A percentile compares a stretch with the other conserved stretches of the same genome.
Evolutionary conservation across 768 basidiomycete genomes (phyloP).

Genomic region (Macrolepiota fuliginosa): DNA sequence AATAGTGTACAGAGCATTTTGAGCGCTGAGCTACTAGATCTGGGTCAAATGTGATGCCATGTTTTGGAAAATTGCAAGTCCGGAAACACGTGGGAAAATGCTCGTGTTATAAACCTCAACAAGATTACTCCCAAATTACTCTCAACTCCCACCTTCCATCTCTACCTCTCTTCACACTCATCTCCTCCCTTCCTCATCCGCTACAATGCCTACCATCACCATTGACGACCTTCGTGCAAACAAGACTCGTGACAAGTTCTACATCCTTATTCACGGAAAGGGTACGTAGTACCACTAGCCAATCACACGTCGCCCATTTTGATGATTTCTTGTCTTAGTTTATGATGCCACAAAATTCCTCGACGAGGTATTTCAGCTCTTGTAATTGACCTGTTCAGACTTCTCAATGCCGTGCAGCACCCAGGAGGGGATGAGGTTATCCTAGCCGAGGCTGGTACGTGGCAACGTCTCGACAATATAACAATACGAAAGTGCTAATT

Average conservation of each 20-base stretch:
- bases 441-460: slow-evolving; percentile 84
- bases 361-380: slow-evolving; percentile 71
- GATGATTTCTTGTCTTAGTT: slow-evolving; percentile 45
- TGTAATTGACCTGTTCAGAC: background rate
- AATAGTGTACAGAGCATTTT: background rate
- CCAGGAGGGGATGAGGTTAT: slow-evolving; percentile 99
- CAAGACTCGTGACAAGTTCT: slow-evolving; percentile 72
- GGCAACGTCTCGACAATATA: slow-evolving; percentile 19
- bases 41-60: background rate
- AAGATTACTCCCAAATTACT: slow-evolving; percentile 14
- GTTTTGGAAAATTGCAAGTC: slow-evolving; percentile 26
- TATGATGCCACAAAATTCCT: slow-evolving; percentile 93
- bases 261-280: slow-evolving; percentile 82
- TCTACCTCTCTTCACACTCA: slow-evolving; percentile 25
- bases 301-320: slow-evolving; percentile 32
- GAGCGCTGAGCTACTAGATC: background rate
- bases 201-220: slow-evolving; percentile 49
- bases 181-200: slow-evolving; percentile 17
- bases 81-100: slow-evolving; percentile 19
- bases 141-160: slow-evolving; percentile 24
- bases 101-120: slow-evolving; percentile 12
- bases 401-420: slow-evolving; percentile 43
- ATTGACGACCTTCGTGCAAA: slow-evolving; percentile 78
- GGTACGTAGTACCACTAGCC: slow-evolving; percentile 44
- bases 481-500: slow-evolving; percentile 12